Base-by-base conservation (phyloP, 768 basidiomycete species). In the Candolleomyces aberdarensis region DNA sequence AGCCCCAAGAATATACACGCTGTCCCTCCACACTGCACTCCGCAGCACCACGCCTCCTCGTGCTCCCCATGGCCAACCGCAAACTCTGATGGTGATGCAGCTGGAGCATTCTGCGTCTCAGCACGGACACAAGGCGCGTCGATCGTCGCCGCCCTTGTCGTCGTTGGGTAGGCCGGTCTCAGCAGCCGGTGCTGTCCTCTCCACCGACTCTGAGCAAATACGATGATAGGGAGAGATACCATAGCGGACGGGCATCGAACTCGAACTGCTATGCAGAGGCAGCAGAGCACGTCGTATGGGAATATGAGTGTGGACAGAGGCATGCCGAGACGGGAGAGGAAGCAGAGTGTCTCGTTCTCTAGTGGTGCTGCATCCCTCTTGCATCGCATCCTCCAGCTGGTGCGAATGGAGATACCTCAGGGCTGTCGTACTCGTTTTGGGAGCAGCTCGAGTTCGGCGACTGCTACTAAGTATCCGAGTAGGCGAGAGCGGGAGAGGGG, bases 401-500 rank as follows among this genome's bases (percentile, higher is more conserved):
- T 22, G 15, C 15, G 29, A 15, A 20, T 7, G 29, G 32, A 5
- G 29, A 15, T 9, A 53, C 32, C 3, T 13, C n/a, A 3, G 6
- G 3, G 15, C 4, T 29, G n/a, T n/a, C n/a, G n/a, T n/a, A n/a
- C n/a, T n/a, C n/a, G 15, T 31, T 49, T 20, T 8, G 47, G 47
- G 10, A 15, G 26, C 4, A 39, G 32, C 32, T 50, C 49, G 49
- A 15, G 52, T 4, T 53, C 52, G 52, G 14, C 10, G 56, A 57
- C n/a, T n/a, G n/a, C n/a, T n/a, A n/a, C n/a, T n/a, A n/a, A n/a
- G n/a, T n/a, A n/a, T n/a, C n/a, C n/a, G n/a, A n/a, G n/a, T n/a
- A n/a, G n/a, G n/a, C n/a, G n/a, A n/a, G n/a, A n/a, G n/a, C 9
- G 56, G 41, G 57, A 58, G n/a, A 47, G 56, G 40, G 56, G 47